These are phyloP conservation scores for Ophiostoma australiae DNA, from an alignment of 2,329 filamentous ascomycete genomes.

Conservation along the genomic window DNA sequence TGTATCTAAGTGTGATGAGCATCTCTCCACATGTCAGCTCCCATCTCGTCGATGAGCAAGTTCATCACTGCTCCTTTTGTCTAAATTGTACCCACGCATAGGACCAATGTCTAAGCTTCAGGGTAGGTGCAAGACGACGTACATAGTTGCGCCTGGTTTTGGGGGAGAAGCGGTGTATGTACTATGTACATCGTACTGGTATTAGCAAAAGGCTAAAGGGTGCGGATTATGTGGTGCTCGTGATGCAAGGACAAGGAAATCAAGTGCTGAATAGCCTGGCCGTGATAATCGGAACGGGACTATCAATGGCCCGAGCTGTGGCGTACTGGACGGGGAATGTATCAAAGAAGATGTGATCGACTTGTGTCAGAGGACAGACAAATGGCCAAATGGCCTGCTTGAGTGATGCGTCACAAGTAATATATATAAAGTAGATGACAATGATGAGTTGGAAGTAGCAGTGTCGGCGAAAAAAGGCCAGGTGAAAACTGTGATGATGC, in stretches of 20 bases:
- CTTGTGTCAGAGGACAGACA: neutral
- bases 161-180: neutral
- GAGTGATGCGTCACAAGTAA: neutral
- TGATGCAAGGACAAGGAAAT: neutral
- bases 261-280: neutral
- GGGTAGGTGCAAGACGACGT: neutral
- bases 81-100: neutral
- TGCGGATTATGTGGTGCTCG: neutral
- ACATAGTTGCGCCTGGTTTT: neutral
- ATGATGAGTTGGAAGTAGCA: neutral
- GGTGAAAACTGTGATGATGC: neutral
- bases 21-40: neutral
- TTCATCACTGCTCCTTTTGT: neutral
- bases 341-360: neutral
- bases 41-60: neutral
- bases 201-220: no score
- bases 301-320: neutral
- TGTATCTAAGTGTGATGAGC: neutral
- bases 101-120: neutral
- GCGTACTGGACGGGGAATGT: neutral
- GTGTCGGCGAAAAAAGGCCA: neutral
- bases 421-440: neutral
- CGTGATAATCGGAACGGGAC: neutral
- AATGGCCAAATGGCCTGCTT: neutral
- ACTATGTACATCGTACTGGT: no score